Evolutionary conservation across 1,139 yeast genomes (phyloP), one percentile per base, ranked within the genome.

Genomic region (Citeromyces siamensis): DNA sequence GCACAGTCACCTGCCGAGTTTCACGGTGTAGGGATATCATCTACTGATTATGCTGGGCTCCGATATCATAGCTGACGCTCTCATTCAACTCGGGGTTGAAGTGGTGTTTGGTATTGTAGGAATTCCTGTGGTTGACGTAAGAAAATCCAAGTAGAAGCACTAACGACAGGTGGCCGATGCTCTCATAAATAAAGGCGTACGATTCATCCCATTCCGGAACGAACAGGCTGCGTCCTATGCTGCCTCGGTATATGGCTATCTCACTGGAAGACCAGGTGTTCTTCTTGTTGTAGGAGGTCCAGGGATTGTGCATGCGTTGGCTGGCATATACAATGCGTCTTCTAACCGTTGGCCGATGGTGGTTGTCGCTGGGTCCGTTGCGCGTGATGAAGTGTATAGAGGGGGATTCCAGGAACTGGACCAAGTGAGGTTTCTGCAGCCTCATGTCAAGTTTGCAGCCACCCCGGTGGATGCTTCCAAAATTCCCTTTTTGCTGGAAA

Each of bases 151-250:
- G 16, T 9, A 12, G 6, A 13, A 23, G 12, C 13, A 17, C 34
- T 19, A 7, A 12, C n/a, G 17, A 17, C 20, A 47, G 52, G 52
- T 61, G 31, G 72, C 71, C n/a, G 77, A 75, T 41, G 70, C 74
- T 2, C 58, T 71, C 43, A 68, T 72, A 22, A 56, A 56, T 6
- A 51, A 56, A 14, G 80, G 77, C 2, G 66, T 76, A 41, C 55
- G 58, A 40, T 76, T 76, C 49, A 52, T 75, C 23, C 52, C 75
- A 1, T 75, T 75, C 47, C 58, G 84, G 41, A 76, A 76, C 52
- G 84, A 76, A 47, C 83, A 76, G 47, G 64, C 79, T 9, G 84
- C 84, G 0, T 70, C 81, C 1, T 75, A 76, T 46, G 84, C 84
- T 3, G 84, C 84, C 2, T 70, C 80, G 2, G 66, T 69, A 1